Percentiles rank a stretch among this genome's conserved stretches.
Conservation (phyloP, 352 stramenopile genomes). For the Phytophthora tubulina region DNA sequence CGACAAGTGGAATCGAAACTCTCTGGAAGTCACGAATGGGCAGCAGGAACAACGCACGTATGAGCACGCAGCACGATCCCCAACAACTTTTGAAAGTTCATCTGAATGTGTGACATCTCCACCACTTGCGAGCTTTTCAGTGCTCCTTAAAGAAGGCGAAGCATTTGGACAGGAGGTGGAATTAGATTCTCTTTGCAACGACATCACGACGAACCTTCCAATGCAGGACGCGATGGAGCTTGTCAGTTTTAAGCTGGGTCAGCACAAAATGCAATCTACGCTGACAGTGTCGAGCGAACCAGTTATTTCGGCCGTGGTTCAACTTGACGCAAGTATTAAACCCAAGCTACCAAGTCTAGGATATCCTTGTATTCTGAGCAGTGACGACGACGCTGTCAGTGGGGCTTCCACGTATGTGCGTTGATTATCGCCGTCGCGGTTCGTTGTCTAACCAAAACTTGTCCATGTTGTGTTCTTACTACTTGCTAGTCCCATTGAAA, state of each 20-base stretch:
- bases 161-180: conserved; percentile 14
- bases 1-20: conserved; percentile 61
- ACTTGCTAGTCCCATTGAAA: conserved; percentile 13
- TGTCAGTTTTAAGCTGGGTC: conserved; percentile 46
- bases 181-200: conserved; percentile 33
- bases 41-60: conserved; percentile 20
- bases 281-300: background rate
- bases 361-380: conserved; percentile 40
- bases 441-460: too few species aligned
- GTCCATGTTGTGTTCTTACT: too few species aligned
- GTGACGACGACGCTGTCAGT: conserved; percentile 23
- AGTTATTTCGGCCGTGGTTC: background rate
- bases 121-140: conserved; percentile 49
- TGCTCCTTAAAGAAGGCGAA: conserved; percentile 43
- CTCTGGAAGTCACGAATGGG: conserved; percentile 53
- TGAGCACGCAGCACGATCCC: background rate
- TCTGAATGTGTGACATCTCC: conserved; percentile 43
- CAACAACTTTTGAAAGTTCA: background rate
- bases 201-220: conserved; percentile 16
- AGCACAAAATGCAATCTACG: conserved; percentile 13
- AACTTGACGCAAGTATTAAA: background rate
- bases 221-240: conserved; percentile 46
- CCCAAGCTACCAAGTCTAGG: background rate
- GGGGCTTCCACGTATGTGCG: too few species aligned
- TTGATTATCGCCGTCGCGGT: too few species aligned